These are phyloP conservation scores for Trypanosoma mega DNA, from an alignment of 208 protist species.

Conservation along the genomic window DNA sequence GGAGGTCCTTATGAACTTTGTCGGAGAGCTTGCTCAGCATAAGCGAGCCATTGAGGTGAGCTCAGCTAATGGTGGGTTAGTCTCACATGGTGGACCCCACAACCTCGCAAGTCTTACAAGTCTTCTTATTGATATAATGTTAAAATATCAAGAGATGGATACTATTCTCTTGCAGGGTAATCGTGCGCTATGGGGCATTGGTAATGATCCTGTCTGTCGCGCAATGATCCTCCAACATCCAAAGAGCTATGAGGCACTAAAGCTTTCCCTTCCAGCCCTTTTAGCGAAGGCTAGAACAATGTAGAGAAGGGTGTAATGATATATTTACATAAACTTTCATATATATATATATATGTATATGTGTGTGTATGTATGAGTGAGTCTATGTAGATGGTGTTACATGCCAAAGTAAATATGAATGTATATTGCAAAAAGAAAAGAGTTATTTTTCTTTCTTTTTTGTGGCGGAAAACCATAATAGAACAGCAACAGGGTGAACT, in stretches of 20 bases:
- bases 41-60: slow-evolving; percentile 44
- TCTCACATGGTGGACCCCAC: slow-evolving; percentile 28
- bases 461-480: too few species aligned
- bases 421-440: too few species aligned
- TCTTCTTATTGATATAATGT: slow-evolving; percentile 76
- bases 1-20: slow-evolving; percentile 69
- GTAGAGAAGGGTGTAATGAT: slow-evolving; percentile 5
- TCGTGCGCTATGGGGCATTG: slow-evolving; percentile 78
- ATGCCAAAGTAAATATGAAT: too few species aligned
- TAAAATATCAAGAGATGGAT: slow-evolving; percentile 69
- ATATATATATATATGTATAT: too few species aligned
- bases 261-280: slow-evolving; percentile 57
- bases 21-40: slow-evolving; percentile 64
- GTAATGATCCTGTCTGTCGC: slow-evolving; percentile 63
- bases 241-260: slow-evolving; percentile 58
- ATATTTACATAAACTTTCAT: too few species aligned
- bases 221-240: slow-evolving; percentile 72
- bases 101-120: slow-evolving; percentile 46
- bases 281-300: slow-evolving; percentile 30
- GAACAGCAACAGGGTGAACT: too few species aligned
- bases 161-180: slow-evolving; percentile 76
- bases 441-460: too few species aligned
- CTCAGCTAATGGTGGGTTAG: slow-evolving; percentile 4
- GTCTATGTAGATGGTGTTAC: too few species aligned
- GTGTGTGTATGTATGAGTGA: too few species aligned